These are phyloP conservation scores for Microdochium bolleyi DNA, from an alignment of 2,329 filamentous ascomycete genomes.

Conservation along the genomic window DNA sequence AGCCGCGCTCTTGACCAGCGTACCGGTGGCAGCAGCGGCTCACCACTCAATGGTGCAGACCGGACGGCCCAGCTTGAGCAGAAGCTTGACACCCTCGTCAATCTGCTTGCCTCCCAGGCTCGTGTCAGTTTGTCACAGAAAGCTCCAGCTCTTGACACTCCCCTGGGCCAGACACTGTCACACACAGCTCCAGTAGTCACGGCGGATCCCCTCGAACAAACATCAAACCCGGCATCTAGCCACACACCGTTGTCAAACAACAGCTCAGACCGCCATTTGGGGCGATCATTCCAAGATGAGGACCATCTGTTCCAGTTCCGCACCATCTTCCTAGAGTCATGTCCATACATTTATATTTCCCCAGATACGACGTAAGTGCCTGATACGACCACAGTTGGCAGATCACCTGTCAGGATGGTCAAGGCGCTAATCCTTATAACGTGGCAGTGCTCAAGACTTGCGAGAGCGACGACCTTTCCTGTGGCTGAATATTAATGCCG, in stretches of 20 bases:
- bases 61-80: constrained; percentile 18
- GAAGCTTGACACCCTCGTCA: constrained; percentile 19
- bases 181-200: neutral
- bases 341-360: too few species aligned
- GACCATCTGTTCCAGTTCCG: constrained; percentile 15
- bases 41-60: neutral
- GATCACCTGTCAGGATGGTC: neutral
- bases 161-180: neutral
- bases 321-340: constrained; percentile 11
- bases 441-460: constrained; percentile 12
- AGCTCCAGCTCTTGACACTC: neutral
- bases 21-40: constrained; percentile 1
- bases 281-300: constrained; percentile 11
- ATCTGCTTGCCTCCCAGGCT: constrained; percentile 9
- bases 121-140: neutral
- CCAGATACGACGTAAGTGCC: too few species aligned
- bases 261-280: too few species aligned
- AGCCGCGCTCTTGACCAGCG: neutral
- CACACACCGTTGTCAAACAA: too few species aligned
- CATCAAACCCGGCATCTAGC: neutral
- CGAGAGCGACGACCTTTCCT: constrained; percentile 29
- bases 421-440: constrained; percentile 3
- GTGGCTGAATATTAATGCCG: constrained; percentile 39
- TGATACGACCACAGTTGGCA: too few species aligned
- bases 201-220: neutral